These are phyloP conservation scores for Fusarium luffae DNA, from an alignment of 2,329 filamentous ascomycete genomes.

Conservation along the genomic window DNA sequence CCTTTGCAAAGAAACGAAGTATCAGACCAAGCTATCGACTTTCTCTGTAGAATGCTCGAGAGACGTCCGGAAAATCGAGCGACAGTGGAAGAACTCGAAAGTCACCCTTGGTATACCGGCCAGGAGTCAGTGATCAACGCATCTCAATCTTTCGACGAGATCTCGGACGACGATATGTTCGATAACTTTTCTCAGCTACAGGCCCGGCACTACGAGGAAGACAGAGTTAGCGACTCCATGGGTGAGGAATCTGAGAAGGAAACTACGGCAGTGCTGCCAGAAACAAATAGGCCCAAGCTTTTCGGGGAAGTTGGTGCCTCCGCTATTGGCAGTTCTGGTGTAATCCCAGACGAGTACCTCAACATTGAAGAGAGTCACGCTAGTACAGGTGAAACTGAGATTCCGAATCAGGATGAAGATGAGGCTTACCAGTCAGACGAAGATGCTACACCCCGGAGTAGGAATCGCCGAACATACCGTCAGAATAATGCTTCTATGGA, in stretches of 20 bases:
- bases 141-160: constrained; percentile 68
- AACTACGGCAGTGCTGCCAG: constrained; percentile 74
- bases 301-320: constrained; percentile 68
- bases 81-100: constrained; percentile 75
- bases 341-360: constrained; percentile 59
- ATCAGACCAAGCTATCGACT: constrained; percentile 76
- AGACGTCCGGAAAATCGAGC: constrained; percentile 82
- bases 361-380: constrained; percentile 60
- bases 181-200: constrained; percentile 69
- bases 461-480: constrained; percentile 37
- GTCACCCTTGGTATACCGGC: constrained; percentile 77
- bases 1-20: constrained; percentile 70
- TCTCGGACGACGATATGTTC: constrained; percentile 70
- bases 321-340: constrained; percentile 64
- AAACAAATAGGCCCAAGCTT: constrained; percentile 54
- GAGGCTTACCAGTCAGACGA: constrained; percentile 59
- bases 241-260: constrained; percentile 83
- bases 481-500: constrained; percentile 53
- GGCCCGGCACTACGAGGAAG: constrained; percentile 49
- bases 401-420: constrained; percentile 58
- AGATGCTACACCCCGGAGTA: constrained; percentile 46
- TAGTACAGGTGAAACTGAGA: constrained; percentile 54
- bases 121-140: constrained; percentile 46
- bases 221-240: constrained; percentile 56
- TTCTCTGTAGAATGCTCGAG: constrained; percentile 82